phyloP scores from a whole-genome alignment of 1,139 yeast species.

The Tardiomyces depauwii region DNA sequence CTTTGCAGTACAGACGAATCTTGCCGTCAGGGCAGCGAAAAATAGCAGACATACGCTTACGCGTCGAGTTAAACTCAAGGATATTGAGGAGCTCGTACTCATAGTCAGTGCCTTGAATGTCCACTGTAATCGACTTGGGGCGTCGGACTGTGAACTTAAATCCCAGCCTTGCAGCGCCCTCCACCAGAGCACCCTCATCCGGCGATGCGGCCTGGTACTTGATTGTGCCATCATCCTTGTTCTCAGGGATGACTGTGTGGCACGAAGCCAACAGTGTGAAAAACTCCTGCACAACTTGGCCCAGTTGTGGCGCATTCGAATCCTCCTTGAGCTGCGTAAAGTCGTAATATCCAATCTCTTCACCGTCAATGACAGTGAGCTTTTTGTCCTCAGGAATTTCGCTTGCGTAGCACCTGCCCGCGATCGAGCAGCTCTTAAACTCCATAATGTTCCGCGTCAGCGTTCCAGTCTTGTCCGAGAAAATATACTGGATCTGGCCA shows the following conservation, averaged over 20 bases:
- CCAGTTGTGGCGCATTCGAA: slow-evolving; percentile 34
- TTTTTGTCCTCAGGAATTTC: slow-evolving; percentile 87
- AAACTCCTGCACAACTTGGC: slow-evolving; percentile 66
- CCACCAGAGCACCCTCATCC: slow-evolving; percentile 97
- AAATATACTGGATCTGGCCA: slow-evolving; percentile 91
- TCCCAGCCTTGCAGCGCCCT: slow-evolving; percentile 88
- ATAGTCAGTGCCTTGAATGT: slow-evolving; percentile 36
- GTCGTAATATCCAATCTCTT: slow-evolving; percentile 70
- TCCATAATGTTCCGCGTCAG: slow-evolving; percentile 94
- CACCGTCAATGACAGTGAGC: slow-evolving; percentile 62
- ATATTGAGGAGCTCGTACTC: slow-evolving; percentile 75
- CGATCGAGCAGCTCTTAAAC: slow-evolving; percentile 87
- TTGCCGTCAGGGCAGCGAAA: slow-evolving; percentile 92
- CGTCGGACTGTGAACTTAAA: slow-evolving; percentile 75
- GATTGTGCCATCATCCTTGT: slow-evolving; percentile 39
- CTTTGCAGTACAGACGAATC: slow-evolving; percentile 83
- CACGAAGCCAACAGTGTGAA: slow-evolving; percentile 81
- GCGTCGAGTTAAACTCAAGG: slow-evolving; percentile 93
- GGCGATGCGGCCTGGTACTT: slow-evolving; percentile 99
- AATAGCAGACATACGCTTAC: slow-evolving; percentile 96
- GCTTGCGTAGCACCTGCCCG: slow-evolving; percentile 80
- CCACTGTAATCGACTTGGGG: slow-evolving; percentile 71
- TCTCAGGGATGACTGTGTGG: slow-evolving; percentile 96
- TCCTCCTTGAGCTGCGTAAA: slow-evolving; percentile 54
- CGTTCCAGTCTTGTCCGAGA: slow-evolving; percentile 95